A percentile compares a stretch with the other conserved stretches of the same genome.
phyloP scores from a whole-genome alignment of 2,329 filamentous ascomycete species.

The Myriosclerotinia duriaeana region DNA sequence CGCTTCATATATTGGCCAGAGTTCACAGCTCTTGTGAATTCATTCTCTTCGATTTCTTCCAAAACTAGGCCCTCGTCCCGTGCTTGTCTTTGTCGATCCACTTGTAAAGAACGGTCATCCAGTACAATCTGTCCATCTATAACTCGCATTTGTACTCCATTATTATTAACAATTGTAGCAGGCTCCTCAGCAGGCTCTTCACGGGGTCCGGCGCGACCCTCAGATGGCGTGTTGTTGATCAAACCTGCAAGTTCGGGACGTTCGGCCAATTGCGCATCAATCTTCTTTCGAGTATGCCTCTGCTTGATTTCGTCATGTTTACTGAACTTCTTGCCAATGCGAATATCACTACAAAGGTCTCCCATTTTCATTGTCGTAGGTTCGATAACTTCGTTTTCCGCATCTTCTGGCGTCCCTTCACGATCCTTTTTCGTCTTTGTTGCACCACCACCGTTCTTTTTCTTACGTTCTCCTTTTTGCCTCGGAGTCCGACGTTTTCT shows the following conservation, averaged over 20 bases:
- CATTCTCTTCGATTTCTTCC: slow-evolving; percentile 70
- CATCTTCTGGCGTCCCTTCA: slow-evolving; percentile 58
- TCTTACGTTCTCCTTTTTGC: slow-evolving; percentile 35
- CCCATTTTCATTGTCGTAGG: slow-evolving; percentile 67
- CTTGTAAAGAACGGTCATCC: slow-evolving; percentile 64
- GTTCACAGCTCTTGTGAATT: slow-evolving; percentile 71
- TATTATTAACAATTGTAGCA: slow-evolving; percentile 13
- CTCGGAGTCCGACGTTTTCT: slow-evolving; percentile 28
- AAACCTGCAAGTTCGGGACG: slow-evolving; percentile 32
- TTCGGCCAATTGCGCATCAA: slow-evolving; percentile 35
- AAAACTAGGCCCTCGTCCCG: slow-evolving; percentile 52
- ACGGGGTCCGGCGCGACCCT: slow-evolving; percentile 15
- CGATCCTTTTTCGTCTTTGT: slow-evolving; percentile 37
- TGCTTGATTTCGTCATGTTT: slow-evolving; percentile 70
- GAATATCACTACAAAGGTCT: slow-evolving; percentile 67
- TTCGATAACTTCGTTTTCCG: slow-evolving; percentile 63
- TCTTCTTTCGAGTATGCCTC: slow-evolving; percentile 55
- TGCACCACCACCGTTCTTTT: slow-evolving; percentile 38
- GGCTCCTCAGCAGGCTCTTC: slow-evolving; percentile 20
- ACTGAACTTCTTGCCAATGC: slow-evolving; percentile 72
- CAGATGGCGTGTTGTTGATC: slow-evolving; percentile 14
- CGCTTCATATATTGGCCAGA: slow-evolving; percentile 67
- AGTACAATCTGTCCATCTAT: slow-evolving; percentile 65
- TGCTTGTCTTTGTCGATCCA: slow-evolving; percentile 67
- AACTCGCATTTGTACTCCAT: slow-evolving; percentile 33